phyloP scores from a whole-genome alignment of 176 grass and related monocot species.

The Oryza meyeriana region DNA sequence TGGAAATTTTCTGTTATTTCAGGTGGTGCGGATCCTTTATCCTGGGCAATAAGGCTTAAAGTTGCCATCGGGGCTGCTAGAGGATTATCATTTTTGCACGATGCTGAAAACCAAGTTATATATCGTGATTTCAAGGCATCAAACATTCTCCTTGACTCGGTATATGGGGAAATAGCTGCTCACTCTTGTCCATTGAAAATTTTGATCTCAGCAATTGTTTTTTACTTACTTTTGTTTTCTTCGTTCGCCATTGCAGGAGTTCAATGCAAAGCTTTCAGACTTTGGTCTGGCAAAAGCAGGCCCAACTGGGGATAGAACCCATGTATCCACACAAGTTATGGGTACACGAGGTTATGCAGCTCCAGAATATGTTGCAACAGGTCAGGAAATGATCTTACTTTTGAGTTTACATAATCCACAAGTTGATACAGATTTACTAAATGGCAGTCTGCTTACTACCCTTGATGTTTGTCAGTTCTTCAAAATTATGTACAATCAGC shows the following conservation, averaged over 20 bases:
- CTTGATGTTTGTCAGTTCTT: not conserved
- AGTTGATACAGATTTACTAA: not conserved
- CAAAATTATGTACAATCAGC: not conserved
- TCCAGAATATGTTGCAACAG: conserved; percentile 94
- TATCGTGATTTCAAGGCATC: conserved; percentile 98
- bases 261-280: conserved; percentile 83
- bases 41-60: conserved; percentile 77
- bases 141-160: conserved; percentile 87
- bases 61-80: conserved; percentile 78
- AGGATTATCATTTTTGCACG: conserved; percentile 91
- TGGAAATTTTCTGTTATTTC: conserved; percentile 4
- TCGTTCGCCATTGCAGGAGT: conserved; percentile 50
- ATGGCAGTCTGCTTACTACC: not conserved
- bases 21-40: conserved; percentile 66
- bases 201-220: not conserved
- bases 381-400: conserved; percentile 27
- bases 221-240: not conserved
- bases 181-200: not conserved
- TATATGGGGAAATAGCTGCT: conserved; percentile 28
- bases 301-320: conserved; percentile 90
- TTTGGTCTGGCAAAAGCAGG: conserved; percentile 96
- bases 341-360: conserved; percentile 89
- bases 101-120: conserved; percentile 78
- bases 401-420: not conserved
- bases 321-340: conserved; percentile 97